Evolutionary conservation across 495 filamentous ascomycete species (phyloP), one percentile per base, ranked within the genome.

Genomic region (Aspergillus steynii): DNA sequence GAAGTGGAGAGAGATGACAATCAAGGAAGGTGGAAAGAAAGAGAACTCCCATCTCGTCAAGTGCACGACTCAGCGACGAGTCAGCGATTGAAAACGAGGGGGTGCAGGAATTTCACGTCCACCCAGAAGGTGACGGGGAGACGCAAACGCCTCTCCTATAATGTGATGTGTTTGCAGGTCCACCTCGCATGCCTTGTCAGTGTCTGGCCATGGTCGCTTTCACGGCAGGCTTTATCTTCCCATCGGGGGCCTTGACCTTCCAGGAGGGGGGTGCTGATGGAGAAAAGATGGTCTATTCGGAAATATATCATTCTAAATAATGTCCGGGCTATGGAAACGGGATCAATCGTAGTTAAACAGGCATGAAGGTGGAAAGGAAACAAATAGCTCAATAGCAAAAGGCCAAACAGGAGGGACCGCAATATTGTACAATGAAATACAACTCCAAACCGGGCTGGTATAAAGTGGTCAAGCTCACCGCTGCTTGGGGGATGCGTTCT

Each of bases 401-500:
- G 6, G 20, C 20, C 48, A 12, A 7, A 50, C 27, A 53, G 7
- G 29, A 26, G 3, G 4, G 20, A 20, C 20, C 5, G 14, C 58
- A 50, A 60, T 60, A 60, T 53, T 53, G 46, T 60, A 60, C 58
- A 60, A 32, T 46, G 34, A 60, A 60, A 60, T 42, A 60, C n/a
- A 56, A 55, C 8, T 45, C n/a, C 29, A 32, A 47, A 54, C 32
- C 28, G 54, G 14, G 28, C 25, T 50, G 14, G 25, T 53, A 50
- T 48, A 10, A 28, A n/a, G 45, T 3, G 5, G 47, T 37, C 50
- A 32, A 37, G 47, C 61, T 63, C 56, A 59, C 51, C 45, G 20
- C 54, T 58, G 34, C 45, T 51, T 55, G 20, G 56, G 25, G 34
- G 34, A 37, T 37, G 34, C 34, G 34, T 12, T 37, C 50, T 63